Evolutionary conservation across 768 basidiomycete species (phyloP), one percentile per base, ranked within the genome.

Genomic region (Saitozyma podzolica): DNA sequence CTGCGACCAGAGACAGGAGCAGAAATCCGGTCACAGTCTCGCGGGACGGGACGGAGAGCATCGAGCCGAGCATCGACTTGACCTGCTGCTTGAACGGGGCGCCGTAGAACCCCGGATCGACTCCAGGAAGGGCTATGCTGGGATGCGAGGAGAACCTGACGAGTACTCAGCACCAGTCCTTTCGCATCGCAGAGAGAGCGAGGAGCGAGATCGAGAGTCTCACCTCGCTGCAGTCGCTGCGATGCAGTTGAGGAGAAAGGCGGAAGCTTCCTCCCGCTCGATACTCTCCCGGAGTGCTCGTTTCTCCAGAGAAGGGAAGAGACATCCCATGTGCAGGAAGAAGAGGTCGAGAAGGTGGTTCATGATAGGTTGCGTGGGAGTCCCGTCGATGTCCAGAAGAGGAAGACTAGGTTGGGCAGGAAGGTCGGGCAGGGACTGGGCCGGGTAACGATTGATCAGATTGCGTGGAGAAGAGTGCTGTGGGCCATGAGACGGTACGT

Each of bases 141-240:
- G 70, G 64, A 41, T 66, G 61, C 6, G 61, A 59, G 3, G 73
- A 74, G 63, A 74, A 74, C 40, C 73, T 74, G 48, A 16, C n/a
- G 10, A 40, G 14, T 13, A 29, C 40, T 14, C 19, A 11, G 50
- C 29, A 29, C 29, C 29, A 29, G 29, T 5, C 29, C 29, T 2
- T 29, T 29, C 29, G 40, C 58, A 16, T 29, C 29, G 40, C 58
- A 16, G 11, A 17, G 1, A 13, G 13, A 47, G 45, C 45, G 11
- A 11, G 11, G 45, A 47, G 11, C n/a, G 45, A 13, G 50, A 17
- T 11, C 2, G n/a, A 17, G 45, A 11, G 45, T 13, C 45, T 11
- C 11, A 74, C 69, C 69, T 66, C 3, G 73, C 73, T 0, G 68
- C 68, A 8, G 69, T 43, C 4, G 61, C 70, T 10, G 70, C 70